A percentile compares a stretch with the other conserved stretches of the same genome.
phyloP scores from a whole-genome alignment of 352 stramenopile species.

The Phytophthora multivora region DNA sequence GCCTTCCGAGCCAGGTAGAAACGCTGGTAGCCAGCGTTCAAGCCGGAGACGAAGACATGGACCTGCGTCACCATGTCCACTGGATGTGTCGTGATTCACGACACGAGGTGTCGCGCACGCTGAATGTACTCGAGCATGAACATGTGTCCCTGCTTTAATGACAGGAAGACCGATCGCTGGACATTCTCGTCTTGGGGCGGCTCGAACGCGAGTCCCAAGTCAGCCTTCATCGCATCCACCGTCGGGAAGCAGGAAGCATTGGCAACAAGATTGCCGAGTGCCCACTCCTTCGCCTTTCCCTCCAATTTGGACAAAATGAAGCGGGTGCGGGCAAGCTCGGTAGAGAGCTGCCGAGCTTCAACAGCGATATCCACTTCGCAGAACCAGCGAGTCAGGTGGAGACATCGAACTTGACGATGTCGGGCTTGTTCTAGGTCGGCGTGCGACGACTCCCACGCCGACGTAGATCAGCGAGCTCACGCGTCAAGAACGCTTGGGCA shows the following conservation, averaged over 20 bases:
- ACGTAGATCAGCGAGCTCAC: conserved; percentile 12
- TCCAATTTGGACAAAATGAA: conserved; percentile 21
- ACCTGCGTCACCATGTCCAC: conserved; percentile 29
- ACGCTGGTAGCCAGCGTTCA: conserved; percentile 6
- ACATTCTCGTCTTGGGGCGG: conserved; percentile 19
- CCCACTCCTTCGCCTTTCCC: conserved; percentile 16
- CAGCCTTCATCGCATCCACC: neutral
- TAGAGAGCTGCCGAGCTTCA: conserved; percentile 20
- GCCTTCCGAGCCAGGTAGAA: conserved; percentile 2
- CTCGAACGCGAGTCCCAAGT: conserved; percentile 26
- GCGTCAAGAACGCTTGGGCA: neutral
- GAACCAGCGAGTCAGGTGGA: conserved; percentile 27
- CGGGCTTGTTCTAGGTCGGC: conserved; percentile 13
- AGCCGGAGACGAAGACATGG: conserved; percentile 1
- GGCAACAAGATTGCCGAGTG: conserved; percentile 15
- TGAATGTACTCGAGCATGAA: conserved; percentile 29
- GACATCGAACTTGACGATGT: conserved; percentile 35
- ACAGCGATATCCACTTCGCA: conserved; percentile 27
- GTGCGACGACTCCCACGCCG: conserved; percentile 12
- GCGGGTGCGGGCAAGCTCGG: neutral
- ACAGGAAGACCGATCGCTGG: too few species aligned
- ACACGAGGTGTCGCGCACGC: conserved; percentile 22
- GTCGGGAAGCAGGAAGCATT: conserved; percentile 14
- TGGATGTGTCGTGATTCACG: conserved; percentile 8
- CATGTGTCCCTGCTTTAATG: conserved; percentile 19